Evolutionary conservation across 148 eudicot species (phyloP).

Genomic region (Rhododendron kiyosumense): DNA sequence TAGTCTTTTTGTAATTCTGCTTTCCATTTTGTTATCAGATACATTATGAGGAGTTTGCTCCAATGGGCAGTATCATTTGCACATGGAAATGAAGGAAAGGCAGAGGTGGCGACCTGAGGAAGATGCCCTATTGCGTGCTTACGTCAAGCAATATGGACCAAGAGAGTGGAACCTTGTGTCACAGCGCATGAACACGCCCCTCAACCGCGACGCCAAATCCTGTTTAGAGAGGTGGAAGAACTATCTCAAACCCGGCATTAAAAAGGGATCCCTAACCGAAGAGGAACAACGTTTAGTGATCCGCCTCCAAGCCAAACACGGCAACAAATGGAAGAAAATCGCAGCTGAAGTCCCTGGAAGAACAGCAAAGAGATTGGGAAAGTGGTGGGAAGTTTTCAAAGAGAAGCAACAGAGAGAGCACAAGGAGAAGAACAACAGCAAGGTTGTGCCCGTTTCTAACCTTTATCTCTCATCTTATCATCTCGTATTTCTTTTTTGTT

Average conservation of each 20-base stretch:
- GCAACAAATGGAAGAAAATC: constrained; percentile 69
- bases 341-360: constrained; percentile 70
- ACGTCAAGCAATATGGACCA: constrained; percentile 59
- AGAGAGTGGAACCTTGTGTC: constrained; percentile 68
- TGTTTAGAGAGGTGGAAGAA: constrained; percentile 72
- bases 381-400: constrained; percentile 95
- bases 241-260: constrained; percentile 64
- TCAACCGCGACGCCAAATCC: constrained; percentile 59
- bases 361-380: constrained; percentile 61
- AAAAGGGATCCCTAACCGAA: constrained; percentile 58
- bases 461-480: not conserved
- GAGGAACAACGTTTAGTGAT: constrained; percentile 63
- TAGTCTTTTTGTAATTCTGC: not conserved
- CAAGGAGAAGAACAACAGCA: constrained; percentile 31
- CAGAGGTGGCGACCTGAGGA: constrained; percentile 75
- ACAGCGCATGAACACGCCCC: constrained; percentile 57
- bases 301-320: constrained; percentile 60
- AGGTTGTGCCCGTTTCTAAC: not conserved
- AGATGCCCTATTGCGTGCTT: constrained; percentile 49
- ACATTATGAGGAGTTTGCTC: constrained; percentile 44
- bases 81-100: constrained; percentile 60
- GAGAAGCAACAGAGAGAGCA: constrained; percentile 73
- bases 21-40: constrained; percentile 18
- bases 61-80: constrained; percentile 35
- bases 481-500: not conserved